Evolutionary conservation across 306 rosid species (phyloP), one percentile per base, ranked within the genome.

Genomic region (Hippophae rhamnoides): DNA sequence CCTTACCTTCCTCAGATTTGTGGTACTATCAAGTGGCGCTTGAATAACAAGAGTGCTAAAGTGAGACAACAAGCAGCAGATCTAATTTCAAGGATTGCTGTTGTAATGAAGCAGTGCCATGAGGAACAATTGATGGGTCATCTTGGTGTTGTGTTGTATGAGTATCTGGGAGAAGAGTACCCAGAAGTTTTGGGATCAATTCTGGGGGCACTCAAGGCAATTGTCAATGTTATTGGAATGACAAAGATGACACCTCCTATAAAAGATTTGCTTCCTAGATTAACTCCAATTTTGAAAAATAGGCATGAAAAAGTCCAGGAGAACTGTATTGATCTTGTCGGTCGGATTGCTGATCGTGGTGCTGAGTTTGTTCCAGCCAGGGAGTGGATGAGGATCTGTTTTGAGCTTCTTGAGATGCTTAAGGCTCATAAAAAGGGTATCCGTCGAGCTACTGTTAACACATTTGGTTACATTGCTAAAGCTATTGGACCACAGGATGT

Each of bases 201-300:
- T 70, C 73, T 90, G 60, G 97, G 97, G 68, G 95, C 97, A 49
- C 84, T 90, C 10, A 90, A 90, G 74, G 93, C 97, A 8, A 90
- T 90, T 77, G 97, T 90, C 69, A 90, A 90, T 62, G 97, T 90
- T 58, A 90, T 90, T 41, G 97, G 97, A 70, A 90, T 90, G 97
- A 90, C 94, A 2, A 90, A 90, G 94, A 90, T 90, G 97, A 87
- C 97, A 10, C 97, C 97, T 26, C 97, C 97, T 26, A 90, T 90
- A 26, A 90, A 90, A 73, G 95, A 90, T 68, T 63, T 90, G 83
- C 97, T 90, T 64, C 97, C 97, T 31, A 80, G 97, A 56, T 69
- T 90, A 72, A 90, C 97, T 40, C 97, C 97, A 46, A 90, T 90
- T 70, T 76, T 90, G 84, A 90, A 90, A 78, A 90, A 90, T 72